Conservation (phyloP, 345 rosid genomes). For the Theobroma cacao region DNA sequence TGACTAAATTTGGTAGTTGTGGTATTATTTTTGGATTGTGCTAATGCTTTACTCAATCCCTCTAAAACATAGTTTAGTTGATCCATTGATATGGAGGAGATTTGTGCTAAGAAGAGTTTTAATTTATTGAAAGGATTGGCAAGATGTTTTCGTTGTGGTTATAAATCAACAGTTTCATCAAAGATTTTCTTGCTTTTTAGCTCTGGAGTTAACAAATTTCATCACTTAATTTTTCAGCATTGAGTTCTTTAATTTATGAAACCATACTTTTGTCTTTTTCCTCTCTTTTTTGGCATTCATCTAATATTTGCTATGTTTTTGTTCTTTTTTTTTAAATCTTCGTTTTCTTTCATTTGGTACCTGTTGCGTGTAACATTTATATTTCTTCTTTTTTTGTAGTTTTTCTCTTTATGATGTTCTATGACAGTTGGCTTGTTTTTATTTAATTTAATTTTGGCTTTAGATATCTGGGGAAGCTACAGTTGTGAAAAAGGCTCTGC, state of each 20-base stretch:
- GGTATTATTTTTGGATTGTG: background rate
- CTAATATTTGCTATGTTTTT: background rate
- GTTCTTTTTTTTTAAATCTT: background rate
- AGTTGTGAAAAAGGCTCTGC: slow-evolving; percentile 78
- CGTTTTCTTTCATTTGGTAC: background rate
- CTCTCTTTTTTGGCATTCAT: background rate
- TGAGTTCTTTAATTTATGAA: background rate
- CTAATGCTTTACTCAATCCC: background rate
- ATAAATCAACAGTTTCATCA: background rate
- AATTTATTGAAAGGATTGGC: background rate
- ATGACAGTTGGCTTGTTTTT: background rate
- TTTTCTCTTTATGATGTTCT: background rate
- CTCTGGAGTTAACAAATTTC: background rate
- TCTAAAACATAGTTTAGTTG: background rate
- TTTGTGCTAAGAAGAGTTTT: background rate
- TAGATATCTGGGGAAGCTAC: slow-evolving; percentile 85
- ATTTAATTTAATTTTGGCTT: background rate
- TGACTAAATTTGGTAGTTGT: background rate
- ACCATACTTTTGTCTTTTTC: background rate
- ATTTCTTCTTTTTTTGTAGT: background rate
- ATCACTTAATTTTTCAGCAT: background rate
- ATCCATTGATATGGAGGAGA: background rate
- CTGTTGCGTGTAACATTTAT: background rate
- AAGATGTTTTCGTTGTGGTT: background rate
- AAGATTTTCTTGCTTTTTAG: background rate